A percentile compares a stretch with the other conserved stretches of the same genome.
phyloP scores from a whole-genome alignment of 768 basidiomycete species.

The Russula olivacea region DNA sequence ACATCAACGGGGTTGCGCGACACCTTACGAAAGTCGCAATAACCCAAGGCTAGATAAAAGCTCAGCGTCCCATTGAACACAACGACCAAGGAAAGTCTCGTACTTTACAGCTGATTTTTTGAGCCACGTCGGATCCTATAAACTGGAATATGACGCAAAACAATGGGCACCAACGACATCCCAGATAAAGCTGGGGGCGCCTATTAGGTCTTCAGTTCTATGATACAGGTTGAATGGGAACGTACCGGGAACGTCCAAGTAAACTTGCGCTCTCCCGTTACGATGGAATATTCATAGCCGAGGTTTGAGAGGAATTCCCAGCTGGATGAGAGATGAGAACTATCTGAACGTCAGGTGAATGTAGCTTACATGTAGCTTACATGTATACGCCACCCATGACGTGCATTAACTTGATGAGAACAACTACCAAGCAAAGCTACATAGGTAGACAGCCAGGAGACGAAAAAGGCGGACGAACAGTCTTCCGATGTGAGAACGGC shows the following conservation, averaged over 20 bases:
- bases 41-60: conserved; percentile 4
- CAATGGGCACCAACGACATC: conserved; percentile 15
- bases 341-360: not conserved
- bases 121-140: not conserved
- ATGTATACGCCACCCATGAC: conserved; percentile 19
- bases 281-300: conserved; percentile 12
- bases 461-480: not conserved
- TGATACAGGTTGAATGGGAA: not conserved
- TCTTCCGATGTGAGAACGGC: not conserved
- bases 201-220: not conserved
- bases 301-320: conserved; percentile 18
- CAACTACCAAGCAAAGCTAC: not conserved
- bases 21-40: conserved; percentile 14
- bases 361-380: conserved; percentile 9
- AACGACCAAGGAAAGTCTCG: not conserved
- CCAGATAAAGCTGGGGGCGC: conserved; percentile 10
- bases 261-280: conserved; percentile 12
- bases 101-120: conserved; percentile 12
- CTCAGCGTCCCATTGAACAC: not conserved
- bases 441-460: not conserved
- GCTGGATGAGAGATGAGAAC: not conserved
- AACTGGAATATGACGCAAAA: not conserved
- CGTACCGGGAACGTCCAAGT: conserved; percentile 17
- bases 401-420: conserved; percentile 9
- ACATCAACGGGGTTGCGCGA: not conserved